Evolutionary conservation across 192 early-diverging fungal species (phyloP).

Genomic region (Phycomyces nitens): DNA sequence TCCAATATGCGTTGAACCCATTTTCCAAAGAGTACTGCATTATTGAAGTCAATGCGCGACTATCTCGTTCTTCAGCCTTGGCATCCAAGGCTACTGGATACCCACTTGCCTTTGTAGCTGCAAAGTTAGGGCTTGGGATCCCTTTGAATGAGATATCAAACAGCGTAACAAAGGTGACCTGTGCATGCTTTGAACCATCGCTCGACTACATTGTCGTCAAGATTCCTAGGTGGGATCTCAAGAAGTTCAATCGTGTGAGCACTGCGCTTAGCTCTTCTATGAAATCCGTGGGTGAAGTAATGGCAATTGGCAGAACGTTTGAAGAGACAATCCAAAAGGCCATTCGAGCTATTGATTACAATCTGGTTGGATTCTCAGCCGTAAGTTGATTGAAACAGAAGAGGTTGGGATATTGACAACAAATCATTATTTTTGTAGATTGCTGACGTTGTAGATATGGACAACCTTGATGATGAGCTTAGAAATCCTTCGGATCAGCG

Average conservation of each 20-base stretch:
- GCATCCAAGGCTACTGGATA: constrained; percentile 98
- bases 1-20: constrained; percentile 98
- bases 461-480: constrained; percentile 85
- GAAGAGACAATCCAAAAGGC: constrained; percentile 99
- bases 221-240: constrained; percentile 90
- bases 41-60: constrained; percentile 97
- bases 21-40: constrained; percentile 93
- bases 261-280: constrained; percentile 87
- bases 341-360: constrained; percentile 85
- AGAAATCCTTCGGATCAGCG: constrained; percentile 89
- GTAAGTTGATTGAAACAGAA: constrained; percentile 20
- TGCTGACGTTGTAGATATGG: constrained; percentile 48
- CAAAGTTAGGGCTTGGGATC: constrained; percentile 92
- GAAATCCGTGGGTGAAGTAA: constrained; percentile 98
- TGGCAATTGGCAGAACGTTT: constrained; percentile 95
- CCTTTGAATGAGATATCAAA: constrained; percentile 93
- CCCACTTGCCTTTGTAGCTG: constrained; percentile 96
- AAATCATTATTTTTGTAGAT: constrained; percentile 39
- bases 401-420: background rate
- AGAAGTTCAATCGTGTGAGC: constrained; percentile 93
- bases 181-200: constrained; percentile 95
- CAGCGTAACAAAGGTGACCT: constrained; percentile 92
- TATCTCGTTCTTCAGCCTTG: constrained; percentile 85
- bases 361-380: constrained; percentile 77
- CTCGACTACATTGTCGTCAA: constrained; percentile 90